Conservation (phyloP, 148 eudicot species). For the Camellia granthamiana region DNA sequence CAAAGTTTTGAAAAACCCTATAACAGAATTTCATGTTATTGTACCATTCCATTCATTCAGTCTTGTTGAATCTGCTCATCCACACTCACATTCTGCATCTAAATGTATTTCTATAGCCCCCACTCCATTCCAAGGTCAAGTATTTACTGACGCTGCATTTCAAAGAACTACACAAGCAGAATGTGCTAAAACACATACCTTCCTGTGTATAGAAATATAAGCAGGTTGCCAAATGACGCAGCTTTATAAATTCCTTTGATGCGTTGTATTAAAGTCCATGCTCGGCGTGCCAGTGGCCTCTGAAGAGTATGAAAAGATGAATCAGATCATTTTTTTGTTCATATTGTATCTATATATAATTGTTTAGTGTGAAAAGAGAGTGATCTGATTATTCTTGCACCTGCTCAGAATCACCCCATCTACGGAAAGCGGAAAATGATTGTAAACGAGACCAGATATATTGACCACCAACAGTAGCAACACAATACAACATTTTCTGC, state of each 20-base stretch:
- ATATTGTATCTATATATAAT: not conserved
- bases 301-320: conserved; percentile 24
- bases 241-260: no score
- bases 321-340: not conserved
- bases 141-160: no score
- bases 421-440: conserved; percentile 66
- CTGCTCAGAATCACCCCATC: no score
- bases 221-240: no score
- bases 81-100: not conserved
- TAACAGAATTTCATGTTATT: no score
- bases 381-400: no score
- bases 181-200: no score
- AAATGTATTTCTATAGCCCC: no score
- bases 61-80: not conserved
- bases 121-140: conserved; percentile 23
- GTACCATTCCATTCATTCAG: not conserved
- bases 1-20: no score
- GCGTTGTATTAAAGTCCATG: no score
- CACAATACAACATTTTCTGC: conserved; percentile 46
- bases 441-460: conserved; percentile 85
- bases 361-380: not conserved
- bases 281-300: conserved; percentile 27
- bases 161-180: no score
- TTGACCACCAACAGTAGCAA: conserved; percentile 87
- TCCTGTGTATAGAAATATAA: no score